Base-by-base conservation (phyloP, 1,284 basidiomycete genomes). In the Irpex sp. region DNA sequence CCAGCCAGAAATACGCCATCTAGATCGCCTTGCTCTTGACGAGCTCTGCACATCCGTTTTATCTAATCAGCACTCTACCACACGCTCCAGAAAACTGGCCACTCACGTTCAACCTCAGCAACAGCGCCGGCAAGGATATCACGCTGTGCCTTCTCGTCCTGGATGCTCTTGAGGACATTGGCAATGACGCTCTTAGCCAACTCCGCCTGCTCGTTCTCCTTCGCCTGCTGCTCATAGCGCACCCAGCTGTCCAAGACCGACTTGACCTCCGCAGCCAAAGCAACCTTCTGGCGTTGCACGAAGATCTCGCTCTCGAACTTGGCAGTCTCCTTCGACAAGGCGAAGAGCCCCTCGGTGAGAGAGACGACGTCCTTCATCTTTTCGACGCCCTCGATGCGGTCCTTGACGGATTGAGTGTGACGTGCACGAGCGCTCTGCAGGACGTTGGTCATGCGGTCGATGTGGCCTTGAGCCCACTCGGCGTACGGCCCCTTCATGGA, bases 211-310 rank as follows among this genome's bases (percentile, higher is more conserved):
- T 99, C 95, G 72, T 85, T 91, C 84, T 99, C 96, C 81, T 97
- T 95, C 76, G 90, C 84, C 78, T 96, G 94, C 75, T 97, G 95
- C 83, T 99, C 97, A 79, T 88, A 96, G 74, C 97, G 92, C 65
- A 97, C 96, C 96, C 97, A 98, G 75, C 92, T 93, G 84, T 99
- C 97, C 64, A 99, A 87, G 46, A 99, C 96, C 46, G 89, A 71
- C 83, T 98, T 99, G 76, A 98, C 83, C 81, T 99, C 97, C 58
- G 90, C 69, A 46, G 95, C 90, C 70, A 98, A 81, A 58, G 86
- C 88, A 68, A 92, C 89, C 79, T 94, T 92, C 83, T 99, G 97
- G 72, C 88, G 85, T 75, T 96, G 91, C 65, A 93, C 88, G 72
- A 98, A 99, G 64, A 93, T 90, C 72, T 94, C 89, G 70, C 92